Base-by-base conservation (phyloP, 2,329 filamentous ascomycete genomes). In the Calonectria multiphialidica region DNA sequence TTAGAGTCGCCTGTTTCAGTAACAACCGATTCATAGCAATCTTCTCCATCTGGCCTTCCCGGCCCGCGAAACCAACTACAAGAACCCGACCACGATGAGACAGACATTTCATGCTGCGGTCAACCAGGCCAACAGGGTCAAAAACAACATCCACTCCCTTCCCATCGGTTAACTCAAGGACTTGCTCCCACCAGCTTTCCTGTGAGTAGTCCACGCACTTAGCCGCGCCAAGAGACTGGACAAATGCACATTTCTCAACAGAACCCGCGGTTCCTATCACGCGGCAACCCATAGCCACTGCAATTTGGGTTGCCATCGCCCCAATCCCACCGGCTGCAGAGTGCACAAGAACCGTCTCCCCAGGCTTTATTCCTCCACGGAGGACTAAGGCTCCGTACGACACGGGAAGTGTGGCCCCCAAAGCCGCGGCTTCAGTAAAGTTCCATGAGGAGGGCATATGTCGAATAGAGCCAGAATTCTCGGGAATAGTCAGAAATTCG, bases 41-140 rank as follows among this genome's bases (percentile, higher is more conserved):
- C 45, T 84, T 83, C 78, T 92, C 90, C 82, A 91, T 87, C 9
- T 86, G 81, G 0, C 88, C 88, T 18, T 80, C 85, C 61, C 86
- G 83, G 1, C 87, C 90, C 7, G 89, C 90, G 77, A 92, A 92
- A 0, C 90, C 90, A 2, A 91, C 84, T 33, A 92, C 82, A 2
- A 92, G 84, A 21, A 92, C 81, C 37, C 87, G 82, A 0, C 90
- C 90, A 42, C 86, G 84, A 77, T 90, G 88, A 28, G 84, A 88
- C 37, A 90, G 80, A 74, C 89, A 90, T 70, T 86, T 86, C 33
- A 92, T 78, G 45, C 88, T 89, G 70, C 86, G 85, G 72, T 88
- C 85, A 9, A 92, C 88, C 28, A 89, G 83, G 0, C 90, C 90
- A 13, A 91, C 89, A 16, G 87, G 86, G 81, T 92, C 90, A 75